phyloP scores from a whole-genome alignment of 2,329 filamentous ascomycete species.

The Lasiodiplodia sp. region DNA sequence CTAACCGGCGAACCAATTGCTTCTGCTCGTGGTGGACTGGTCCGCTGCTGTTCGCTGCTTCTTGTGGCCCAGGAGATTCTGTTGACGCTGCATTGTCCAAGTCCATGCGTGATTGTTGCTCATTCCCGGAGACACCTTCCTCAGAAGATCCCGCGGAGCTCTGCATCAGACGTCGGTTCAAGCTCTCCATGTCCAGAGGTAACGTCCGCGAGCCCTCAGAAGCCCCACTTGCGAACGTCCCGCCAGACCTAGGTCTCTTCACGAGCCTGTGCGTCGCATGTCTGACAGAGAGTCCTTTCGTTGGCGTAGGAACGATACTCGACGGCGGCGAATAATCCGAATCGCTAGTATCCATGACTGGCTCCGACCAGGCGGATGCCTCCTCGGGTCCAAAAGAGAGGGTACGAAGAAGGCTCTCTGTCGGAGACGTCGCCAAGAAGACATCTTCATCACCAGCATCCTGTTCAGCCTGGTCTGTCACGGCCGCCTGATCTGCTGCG shows the following conservation, averaged over 20 bases:
- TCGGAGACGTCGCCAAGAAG: neutral
- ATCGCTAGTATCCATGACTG: conserved; percentile 1
- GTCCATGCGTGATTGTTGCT: neutral
- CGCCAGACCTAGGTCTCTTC: neutral
- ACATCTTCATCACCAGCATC: neutral
- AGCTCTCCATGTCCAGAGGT: neutral
- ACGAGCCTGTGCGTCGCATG: neutral
- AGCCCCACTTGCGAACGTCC: neutral
- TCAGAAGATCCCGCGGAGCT: too few species aligned
- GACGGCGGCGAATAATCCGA: conserved; percentile 14
- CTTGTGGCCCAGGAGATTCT: neutral
- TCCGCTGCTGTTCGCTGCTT: neutral
- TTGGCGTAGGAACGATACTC: conserved; percentile 22
- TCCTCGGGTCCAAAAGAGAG: conserved; percentile 17
- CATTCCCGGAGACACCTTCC: too few species aligned
- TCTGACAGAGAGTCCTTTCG: conserved; percentile 10
- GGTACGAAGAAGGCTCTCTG: neutral
- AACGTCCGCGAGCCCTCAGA: neutral
- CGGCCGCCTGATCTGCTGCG: neutral
- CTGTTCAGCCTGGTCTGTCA: neutral
- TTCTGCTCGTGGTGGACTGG: neutral
- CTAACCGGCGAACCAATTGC: neutral
- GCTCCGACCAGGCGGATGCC: conserved; percentile 21
- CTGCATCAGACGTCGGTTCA: conserved; percentile 8
- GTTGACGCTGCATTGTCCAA: neutral